Percentiles rank a stretch among this genome's conserved stretches.
These are phyloP conservation scores for Boletus rufocinnamomeus DNA, from an alignment of 768 basidiomycete species.

Conservation along the genomic window DNA sequence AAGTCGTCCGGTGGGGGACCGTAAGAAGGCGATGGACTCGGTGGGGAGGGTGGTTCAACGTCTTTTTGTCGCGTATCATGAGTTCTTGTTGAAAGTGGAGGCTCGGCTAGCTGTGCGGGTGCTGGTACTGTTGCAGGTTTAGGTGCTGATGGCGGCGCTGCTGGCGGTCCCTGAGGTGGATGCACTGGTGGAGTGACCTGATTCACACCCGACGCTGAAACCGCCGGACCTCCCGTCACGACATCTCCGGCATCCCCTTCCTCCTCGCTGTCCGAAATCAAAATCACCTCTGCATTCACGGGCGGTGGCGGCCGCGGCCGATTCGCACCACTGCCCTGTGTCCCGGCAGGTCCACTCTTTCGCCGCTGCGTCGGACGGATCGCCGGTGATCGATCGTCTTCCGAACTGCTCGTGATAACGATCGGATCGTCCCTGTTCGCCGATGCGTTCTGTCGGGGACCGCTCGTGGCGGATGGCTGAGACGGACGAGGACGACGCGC, in stretches of 20 bases:
- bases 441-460: neutral
- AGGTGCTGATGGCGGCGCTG: neutral
- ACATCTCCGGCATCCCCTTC: neutral
- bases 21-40: constrained; percentile 2
- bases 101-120: neutral
- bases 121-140: neutral
- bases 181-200: neutral
- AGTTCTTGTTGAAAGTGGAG: neutral
- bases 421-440: constrained; percentile 20
- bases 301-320: constrained; percentile 9
- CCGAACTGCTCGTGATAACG: constrained; percentile 30
- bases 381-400: neutral
- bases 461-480: neutral
- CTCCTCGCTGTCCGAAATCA: constrained; percentile 31
- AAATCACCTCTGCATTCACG: constrained; percentile 29
- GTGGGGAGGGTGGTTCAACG: neutral
- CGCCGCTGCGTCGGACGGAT: constrained; percentile 3
- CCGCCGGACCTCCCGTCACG: neutral
- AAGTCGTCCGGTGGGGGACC: constrained; percentile 13
- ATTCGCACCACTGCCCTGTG: neutral
- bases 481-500: constrained; percentile 1
- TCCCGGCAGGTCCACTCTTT: neutral
- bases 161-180: neutral
- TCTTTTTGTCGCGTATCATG: neutral
- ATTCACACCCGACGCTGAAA: neutral